phyloP scores from a whole-genome alignment of 2,329 filamentous ascomycete genomes.

The Aspergillus floridensis region DNA sequence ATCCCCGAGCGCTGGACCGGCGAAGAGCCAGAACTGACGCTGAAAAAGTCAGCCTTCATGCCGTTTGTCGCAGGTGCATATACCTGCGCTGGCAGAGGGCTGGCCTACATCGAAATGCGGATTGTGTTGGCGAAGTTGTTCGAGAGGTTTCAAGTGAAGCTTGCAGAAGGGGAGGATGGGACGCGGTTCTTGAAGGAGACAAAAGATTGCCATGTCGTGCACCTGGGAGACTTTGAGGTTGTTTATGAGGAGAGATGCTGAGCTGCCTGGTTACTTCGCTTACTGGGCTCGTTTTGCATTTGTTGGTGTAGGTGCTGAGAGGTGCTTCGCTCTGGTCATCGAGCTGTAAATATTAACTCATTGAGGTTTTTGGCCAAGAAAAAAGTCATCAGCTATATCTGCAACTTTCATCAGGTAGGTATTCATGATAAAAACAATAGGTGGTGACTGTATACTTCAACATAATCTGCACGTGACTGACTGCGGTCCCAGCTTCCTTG shows the following conservation, averaged over 20 bases:
- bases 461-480: neutral
- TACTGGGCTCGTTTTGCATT: too few species aligned
- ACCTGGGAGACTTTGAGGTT: neutral
- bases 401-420: too few species aligned
- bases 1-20: constrained; percentile 2
- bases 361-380: too few species aligned
- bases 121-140: neutral
- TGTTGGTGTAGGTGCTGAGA: too few species aligned
- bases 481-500: neutral
- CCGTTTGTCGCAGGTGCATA: neutral
- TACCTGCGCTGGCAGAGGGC: neutral
- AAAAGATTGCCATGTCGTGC: neutral
- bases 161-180: neutral
- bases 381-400: too few species aligned
- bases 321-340: too few species aligned
- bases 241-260: neutral
- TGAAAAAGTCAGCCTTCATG: neutral
- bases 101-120: neutral
- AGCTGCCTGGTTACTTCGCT: neutral
- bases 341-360: too few species aligned
- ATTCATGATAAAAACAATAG: too few species aligned
- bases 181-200: neutral
- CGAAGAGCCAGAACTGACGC: neutral
- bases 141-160: neutral
- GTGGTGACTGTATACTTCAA: neutral